Base-by-base conservation (phyloP, 2,329 filamentous ascomycete species). In the Scorias spongiosa region DNA sequence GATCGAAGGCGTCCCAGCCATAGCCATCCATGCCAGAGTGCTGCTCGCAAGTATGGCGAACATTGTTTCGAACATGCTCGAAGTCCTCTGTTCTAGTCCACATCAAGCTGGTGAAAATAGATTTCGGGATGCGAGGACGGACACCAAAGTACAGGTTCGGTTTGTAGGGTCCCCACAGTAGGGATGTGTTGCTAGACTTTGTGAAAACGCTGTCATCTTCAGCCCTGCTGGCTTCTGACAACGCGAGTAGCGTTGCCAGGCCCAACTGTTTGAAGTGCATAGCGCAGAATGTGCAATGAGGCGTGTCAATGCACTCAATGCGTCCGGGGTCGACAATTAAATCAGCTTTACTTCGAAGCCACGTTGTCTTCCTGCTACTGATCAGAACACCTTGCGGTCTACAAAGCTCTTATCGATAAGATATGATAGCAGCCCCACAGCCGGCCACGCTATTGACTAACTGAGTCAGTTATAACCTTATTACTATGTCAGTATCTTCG, bases 1-100 rank as follows among this genome's bases (percentile, higher is more conserved):
- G 80, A 64, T 98, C 91, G 62, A 93, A 98, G 61, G 93, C 85
- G 56, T 96, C 88, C 91, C 91, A 98, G 49, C 91, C 91, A 62
- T 98, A 98, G 44, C 89, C 89, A 40, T 78, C 82, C 74, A 98
- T 93, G 51, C 83, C 83, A 61, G 93, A 86, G 61, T 91, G 77
- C 62, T 98, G 91, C 63, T 96, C 91, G 66, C 91, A 98, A 0
- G 91, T 95, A 62, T 94, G 87, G 51, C 91, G 80, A 55, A 95
- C 82, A 54, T 80, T 84, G 47, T 78, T 66, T 59, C 91, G 84
- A 43, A 88, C 76, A 48, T 78, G 77, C 37, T 70, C 66, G 63
- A 81, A 95, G 52, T 80, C 75, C 57, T 96, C 85, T 12, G 93
- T 79, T 54, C 82, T 81, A 5, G 80, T 78, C 91, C 91, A 98